Percentiles rank a stretch among this genome's conserved stretches.
Evolutionary conservation across 2,329 filamentous ascomycete species (phyloP).

Genomic region (Fusarium tanahbumbuense): DNA sequence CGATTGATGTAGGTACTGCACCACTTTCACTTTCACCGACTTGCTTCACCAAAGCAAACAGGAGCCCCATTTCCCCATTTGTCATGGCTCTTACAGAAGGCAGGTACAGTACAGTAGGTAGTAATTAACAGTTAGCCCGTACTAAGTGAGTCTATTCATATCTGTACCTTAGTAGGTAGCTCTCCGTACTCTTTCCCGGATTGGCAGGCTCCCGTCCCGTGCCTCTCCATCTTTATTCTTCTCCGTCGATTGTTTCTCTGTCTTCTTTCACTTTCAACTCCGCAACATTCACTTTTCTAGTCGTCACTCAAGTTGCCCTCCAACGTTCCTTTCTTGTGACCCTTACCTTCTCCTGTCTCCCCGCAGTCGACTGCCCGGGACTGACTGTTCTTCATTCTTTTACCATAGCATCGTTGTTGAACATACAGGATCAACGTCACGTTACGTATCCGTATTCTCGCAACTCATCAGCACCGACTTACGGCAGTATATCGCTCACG

Average conservation of each 20-base stretch:
- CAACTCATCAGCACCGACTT: conserved; percentile 34
- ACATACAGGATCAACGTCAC: conserved; percentile 20
- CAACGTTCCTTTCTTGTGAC: conserved; percentile 30
- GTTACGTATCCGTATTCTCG: conserved; percentile 8
- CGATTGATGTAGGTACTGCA: not conserved
- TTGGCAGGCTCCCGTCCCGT: conserved; percentile 11
- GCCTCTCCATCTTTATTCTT: conserved; percentile 26
- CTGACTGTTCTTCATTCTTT: conserved; percentile 34
- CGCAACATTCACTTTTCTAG: conserved; percentile 30
- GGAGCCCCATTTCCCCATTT: conserved; percentile 28
- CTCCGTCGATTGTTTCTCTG: conserved; percentile 10
- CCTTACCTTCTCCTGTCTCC: conserved; percentile 9
- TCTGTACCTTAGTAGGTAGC: not conserved
- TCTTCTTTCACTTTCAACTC: conserved; percentile 24
- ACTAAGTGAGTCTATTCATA: not conserved
- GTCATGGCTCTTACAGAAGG: conserved; percentile 16
- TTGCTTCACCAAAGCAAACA: conserved; percentile 14
- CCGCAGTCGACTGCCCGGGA: conserved; percentile 20
- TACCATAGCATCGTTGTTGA: conserved; percentile 30
- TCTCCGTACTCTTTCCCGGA: not conserved
- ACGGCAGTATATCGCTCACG: conserved; percentile 42
- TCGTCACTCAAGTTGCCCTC: conserved; percentile 10
- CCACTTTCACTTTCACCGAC: conserved; percentile 25
- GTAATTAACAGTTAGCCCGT: too few relatives aligned
- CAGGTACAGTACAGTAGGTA: not conserved